phyloP scores from a whole-genome alignment of 441 rosid genomes.

The Biscutella auriculata region DNA sequence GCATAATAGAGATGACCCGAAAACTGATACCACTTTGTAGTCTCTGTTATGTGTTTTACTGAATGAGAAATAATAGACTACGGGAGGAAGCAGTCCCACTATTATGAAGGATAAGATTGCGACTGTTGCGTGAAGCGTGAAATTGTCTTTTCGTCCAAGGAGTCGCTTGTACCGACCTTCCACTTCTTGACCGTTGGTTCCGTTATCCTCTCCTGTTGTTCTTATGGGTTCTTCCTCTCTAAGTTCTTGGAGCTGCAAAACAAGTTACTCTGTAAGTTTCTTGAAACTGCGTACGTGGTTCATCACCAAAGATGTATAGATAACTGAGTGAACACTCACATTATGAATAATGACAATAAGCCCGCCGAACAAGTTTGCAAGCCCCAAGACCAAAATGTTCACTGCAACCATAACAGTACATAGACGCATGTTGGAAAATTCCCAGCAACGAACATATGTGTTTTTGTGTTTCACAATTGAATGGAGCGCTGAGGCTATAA shows the following conservation, averaged over 20 bases:
- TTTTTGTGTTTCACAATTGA: background rate
- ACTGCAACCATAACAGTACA: slow-evolving; percentile 36
- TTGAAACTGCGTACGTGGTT: background rate
- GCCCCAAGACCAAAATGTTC: slow-evolving; percentile 61
- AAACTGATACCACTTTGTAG: slow-evolving; percentile 52
- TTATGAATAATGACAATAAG: slow-evolving; percentile 47
- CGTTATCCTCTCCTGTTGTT: slow-evolving; percentile 11
- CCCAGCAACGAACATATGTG: background rate
- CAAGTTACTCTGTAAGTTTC: slow-evolving; percentile 2
- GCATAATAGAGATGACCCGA: slow-evolving; percentile 49
- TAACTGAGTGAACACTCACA: slow-evolving; percentile 32
- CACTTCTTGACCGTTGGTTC: slow-evolving; percentile 13
- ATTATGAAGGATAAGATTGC: slow-evolving; percentile 53
- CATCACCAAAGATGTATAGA: background rate
- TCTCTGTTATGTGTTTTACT: slow-evolving; percentile 37
- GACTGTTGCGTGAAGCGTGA: slow-evolving; percentile 36
- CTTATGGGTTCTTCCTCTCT: slow-evolving; percentile 44
- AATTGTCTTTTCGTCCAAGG: slow-evolving; percentile 49
- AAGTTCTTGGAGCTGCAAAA: slow-evolving; percentile 63
- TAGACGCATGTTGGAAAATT: background rate
- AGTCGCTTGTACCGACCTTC: slow-evolving; percentile 44
- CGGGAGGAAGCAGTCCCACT: slow-evolving; percentile 59
- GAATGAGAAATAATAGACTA: slow-evolving; percentile 60
- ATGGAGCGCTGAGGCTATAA: background rate
- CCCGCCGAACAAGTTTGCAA: slow-evolving; percentile 82